Evolutionary conservation across 305 asterid species (phyloP).

Genomic region (Fraxinus platypoda): DNA sequence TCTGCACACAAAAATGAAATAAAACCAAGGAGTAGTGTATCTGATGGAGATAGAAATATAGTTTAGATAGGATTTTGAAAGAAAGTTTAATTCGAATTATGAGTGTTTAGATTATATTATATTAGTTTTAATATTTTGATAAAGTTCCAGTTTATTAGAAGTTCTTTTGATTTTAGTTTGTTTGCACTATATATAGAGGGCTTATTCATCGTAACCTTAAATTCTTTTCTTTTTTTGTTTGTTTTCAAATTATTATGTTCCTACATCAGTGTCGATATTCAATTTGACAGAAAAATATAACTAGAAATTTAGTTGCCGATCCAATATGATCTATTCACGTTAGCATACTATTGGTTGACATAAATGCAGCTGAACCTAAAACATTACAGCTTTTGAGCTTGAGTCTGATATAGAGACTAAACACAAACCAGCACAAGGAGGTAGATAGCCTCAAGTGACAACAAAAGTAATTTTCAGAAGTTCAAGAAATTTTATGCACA

Average conservation of each 20-base stretch:
- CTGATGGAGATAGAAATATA: neutral
- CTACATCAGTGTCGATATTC: neutral
- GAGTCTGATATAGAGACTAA: slow-evolving; percentile 1
- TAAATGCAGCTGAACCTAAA: neutral
- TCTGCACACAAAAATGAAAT: neutral
- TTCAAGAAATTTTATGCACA: neutral
- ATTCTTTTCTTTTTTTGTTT: neutral
- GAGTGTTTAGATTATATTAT: neutral
- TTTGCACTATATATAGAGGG: neutral
- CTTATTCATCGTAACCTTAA: neutral
- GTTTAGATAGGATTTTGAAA: neutral
- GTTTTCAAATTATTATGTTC: neutral
- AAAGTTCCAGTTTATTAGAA: neutral
- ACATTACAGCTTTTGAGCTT: neutral
- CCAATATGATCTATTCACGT: neutral
- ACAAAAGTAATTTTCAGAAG: neutral
- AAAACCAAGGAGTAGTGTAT: neutral
- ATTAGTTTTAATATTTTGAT: neutral
- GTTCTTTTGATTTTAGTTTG: neutral
- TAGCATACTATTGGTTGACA: neutral
- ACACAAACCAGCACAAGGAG: neutral
- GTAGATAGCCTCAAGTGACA: neutral
- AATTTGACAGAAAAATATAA: slow-evolving; percentile 5
- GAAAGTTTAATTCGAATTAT: neutral
- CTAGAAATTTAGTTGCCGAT: neutral